Conservation (phyloP, 495 filamentous ascomycete genomes). For the Penicillium maclennaniae region DNA sequence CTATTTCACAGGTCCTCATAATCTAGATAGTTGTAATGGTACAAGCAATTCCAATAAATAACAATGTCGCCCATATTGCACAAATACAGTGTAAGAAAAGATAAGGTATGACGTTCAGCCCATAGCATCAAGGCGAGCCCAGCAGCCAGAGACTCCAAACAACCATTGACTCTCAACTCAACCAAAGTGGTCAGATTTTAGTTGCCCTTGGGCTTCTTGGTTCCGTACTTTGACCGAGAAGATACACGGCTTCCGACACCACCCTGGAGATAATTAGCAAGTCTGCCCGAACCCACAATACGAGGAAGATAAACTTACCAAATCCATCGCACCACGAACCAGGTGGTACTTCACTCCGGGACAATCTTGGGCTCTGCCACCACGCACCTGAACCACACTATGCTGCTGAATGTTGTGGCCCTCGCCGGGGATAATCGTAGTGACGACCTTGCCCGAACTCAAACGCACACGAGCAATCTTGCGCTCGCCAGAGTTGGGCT, state of each 20-base stretch:
- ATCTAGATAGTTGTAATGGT: constrained; percentile 10
- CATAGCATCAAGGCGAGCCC: neutral
- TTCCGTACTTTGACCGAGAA: constrained; percentile 92
- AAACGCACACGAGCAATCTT: constrained; percentile 87
- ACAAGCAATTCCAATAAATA: constrained; percentile 13
- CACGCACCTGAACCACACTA: constrained; percentile 89
- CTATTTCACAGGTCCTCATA: too few relatives aligned
- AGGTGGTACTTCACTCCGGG: constrained; percentile 95
- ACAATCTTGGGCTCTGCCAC: constrained; percentile 92
- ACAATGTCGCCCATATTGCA: constrained; percentile 11
- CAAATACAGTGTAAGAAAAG: constrained; percentile 6
- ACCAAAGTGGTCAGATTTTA: constrained; percentile 14
- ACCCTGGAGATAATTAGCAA: constrained; percentile 53
- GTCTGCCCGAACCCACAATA: neutral
- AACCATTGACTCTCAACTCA: constrained; percentile 3
- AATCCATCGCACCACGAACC: constrained; percentile 86
- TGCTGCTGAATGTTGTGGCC: constrained; percentile 99
- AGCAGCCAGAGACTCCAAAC: neutral
- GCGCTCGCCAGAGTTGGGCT: constrained; percentile 93
- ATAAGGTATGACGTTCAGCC: neutral
- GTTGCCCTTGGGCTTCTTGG: constrained; percentile 89
- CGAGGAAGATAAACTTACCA: constrained; percentile 58
- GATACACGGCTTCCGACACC: constrained; percentile 81
- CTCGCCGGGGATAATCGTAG: constrained; percentile 91
- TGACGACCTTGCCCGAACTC: constrained; percentile 81